Evolutionary conservation across 2,329 filamentous ascomycete species (phyloP).

Genomic region (Hyphodiscus sp.): DNA sequence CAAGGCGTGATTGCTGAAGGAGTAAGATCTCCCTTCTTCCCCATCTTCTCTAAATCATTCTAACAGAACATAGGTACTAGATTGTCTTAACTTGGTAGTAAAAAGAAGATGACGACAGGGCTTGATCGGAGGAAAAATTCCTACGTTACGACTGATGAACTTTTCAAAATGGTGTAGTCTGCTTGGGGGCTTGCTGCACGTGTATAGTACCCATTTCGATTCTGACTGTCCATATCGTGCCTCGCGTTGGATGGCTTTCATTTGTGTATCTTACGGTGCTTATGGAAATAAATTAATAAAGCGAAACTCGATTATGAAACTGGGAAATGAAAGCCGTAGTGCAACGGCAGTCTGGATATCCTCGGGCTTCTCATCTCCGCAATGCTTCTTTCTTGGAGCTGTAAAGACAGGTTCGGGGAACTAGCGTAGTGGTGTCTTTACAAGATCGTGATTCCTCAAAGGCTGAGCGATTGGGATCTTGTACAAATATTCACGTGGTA

Average conservation of each 20-base stretch:
- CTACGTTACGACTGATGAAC: conserved; percentile 22
- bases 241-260: conserved; percentile 10
- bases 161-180: conserved; percentile 5
- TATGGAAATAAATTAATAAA: background rate
- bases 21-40: conserved; percentile 18
- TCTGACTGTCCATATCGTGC: conserved; percentile 13
- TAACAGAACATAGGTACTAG: conserved; percentile 16
- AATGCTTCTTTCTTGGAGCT: too few relatives aligned
- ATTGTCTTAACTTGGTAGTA: conserved; percentile 24
- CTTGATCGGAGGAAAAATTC: conserved; percentile 1
- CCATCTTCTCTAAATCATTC: background rate
- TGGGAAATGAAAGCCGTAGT: too few relatives aligned
- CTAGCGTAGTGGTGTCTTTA: too few relatives aligned
- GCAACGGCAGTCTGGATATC: too few relatives aligned
- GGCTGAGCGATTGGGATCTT: too few relatives aligned
- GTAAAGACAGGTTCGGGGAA: too few relatives aligned
- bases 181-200: conserved; percentile 5
- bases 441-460: too few relatives aligned
- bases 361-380: too few relatives aligned
- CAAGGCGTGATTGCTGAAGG: conserved; percentile 41
- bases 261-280: conserved; percentile 3
- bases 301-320: too few relatives aligned
- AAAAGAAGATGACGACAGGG: conserved; percentile 16
- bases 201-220: conserved; percentile 22
- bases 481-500: too few relatives aligned